These are phyloP conservation scores for Thalassiosira allenii DNA, from an alignment of 352 stramenopile genomes.

Conservation along the genomic window DNA sequence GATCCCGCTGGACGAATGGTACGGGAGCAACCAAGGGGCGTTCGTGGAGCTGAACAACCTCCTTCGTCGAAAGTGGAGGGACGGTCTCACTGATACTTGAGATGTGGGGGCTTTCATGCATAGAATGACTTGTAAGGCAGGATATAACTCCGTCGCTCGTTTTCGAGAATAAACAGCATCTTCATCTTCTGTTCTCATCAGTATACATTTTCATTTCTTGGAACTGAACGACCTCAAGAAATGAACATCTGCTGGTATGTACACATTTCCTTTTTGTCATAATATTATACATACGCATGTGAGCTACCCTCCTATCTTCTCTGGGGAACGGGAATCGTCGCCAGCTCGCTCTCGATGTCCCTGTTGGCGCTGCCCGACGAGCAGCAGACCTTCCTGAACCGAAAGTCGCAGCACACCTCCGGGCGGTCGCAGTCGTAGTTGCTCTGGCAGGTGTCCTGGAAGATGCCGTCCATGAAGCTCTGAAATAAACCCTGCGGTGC, in stretches of 20 bases:
- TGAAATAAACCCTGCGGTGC: not conserved
- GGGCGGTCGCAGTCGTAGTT: constrained; percentile 29
- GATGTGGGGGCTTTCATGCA: no score
- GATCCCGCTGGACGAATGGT: constrained; percentile 76
- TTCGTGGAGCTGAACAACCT: constrained; percentile 45
- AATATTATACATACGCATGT: no score
- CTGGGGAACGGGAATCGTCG: not conserved
- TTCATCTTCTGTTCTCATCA: not conserved
- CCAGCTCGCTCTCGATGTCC: not conserved
- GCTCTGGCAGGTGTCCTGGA: constrained; percentile 16
- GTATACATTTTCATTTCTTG: no score
- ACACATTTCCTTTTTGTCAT: no score
- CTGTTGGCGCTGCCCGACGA: not conserved
- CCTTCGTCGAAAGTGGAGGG: constrained; percentile 26
- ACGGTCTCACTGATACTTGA: no score
- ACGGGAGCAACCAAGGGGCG: constrained; percentile 37
- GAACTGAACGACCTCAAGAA: no score
- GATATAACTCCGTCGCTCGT: no score
- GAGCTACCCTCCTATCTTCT: not conserved
- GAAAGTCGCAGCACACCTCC: constrained; percentile 31
- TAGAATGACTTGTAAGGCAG: not conserved
- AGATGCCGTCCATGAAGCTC: constrained; percentile 5
- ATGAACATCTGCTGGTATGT: no score
- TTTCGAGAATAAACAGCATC: not conserved
- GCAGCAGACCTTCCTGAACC: constrained; percentile 40